Evolutionary conservation across 495 filamentous ascomycete genomes (phyloP), one percentile per base, ranked within the genome.

Genomic region (Aspergillus leporis): DNA sequence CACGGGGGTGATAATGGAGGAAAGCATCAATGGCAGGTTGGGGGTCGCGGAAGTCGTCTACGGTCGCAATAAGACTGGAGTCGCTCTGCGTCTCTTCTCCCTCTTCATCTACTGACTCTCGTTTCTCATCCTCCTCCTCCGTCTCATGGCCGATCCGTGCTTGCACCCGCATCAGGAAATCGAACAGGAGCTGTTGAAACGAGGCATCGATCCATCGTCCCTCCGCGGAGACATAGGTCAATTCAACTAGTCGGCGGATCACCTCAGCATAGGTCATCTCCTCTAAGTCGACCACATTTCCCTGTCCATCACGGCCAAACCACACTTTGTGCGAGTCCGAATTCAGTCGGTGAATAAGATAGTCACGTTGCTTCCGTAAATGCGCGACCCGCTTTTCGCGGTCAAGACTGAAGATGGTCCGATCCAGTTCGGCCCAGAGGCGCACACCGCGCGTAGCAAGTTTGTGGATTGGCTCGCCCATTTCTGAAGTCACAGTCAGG

Each of bases 391-490:
- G 65, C 22, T 70, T 68, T 21, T 56, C 58, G 8, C 50, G 59
- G 25, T 69, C 61, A 5, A 76, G 53, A 14, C 58, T 63, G 61
- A 78, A 78, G 9, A 78, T 64, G 0, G 36, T 68, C 51, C 66
- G 63, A 50, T 78, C 75, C 61, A 77, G 53, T n/a, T 76, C 73
- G 4, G 65, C 60, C 75, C 75, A 78, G 0, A 78, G 58, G 2
- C 58, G 52, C 0, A 77, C 75, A 2, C 70, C 75, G 10, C 71
- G 66, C 1, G 70, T 78, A 1, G 74, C 74, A 9, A 78, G 55
- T 48, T 76, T 77, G 61, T 78, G 75, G 43, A 78, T 78, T 0
- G 74, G 74, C 48, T 78, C 64, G 2, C 74, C 75, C 75, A 77
- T 77, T 57, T 78, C 75, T 0, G 74, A 78, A 8, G 48, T 49